These are phyloP conservation scores for Globisporangium paroecandrum DNA, from an alignment of 352 stramenopile species.

Conservation along the genomic window DNA sequence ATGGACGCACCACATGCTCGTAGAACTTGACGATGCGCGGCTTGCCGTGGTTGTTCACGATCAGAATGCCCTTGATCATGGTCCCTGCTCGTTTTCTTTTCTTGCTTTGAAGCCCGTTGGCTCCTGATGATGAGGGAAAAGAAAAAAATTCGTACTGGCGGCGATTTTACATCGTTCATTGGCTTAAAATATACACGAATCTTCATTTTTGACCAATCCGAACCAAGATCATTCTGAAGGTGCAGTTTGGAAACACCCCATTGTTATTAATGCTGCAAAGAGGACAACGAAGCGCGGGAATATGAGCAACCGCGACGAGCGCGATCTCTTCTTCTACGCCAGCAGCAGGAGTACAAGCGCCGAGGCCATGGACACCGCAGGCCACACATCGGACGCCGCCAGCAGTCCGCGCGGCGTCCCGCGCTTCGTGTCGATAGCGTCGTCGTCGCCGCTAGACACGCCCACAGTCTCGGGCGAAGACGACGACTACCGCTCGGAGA, in stretches of 20 bases:
- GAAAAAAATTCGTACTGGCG: slow-evolving; percentile 1
- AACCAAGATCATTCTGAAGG: not conserved
- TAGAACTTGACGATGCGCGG: slow-evolving; percentile 99
- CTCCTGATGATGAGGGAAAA: not conserved
- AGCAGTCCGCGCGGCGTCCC: not conserved
- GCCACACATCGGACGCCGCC: not conserved
- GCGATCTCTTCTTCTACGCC: not conserved
- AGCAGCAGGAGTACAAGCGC: not conserved
- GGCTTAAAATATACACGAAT: not conserved
- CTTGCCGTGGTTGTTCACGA: slow-evolving; percentile 99
- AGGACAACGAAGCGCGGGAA: not conserved
- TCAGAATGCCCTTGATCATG: slow-evolving; percentile 99
- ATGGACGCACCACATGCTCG: slow-evolving; percentile 91
- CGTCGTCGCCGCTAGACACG: slow-evolving; percentile 51
- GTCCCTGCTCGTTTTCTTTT: not conserved
- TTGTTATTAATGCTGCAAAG: not conserved
- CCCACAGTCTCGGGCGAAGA: slow-evolving; percentile 59
- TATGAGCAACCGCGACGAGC: slow-evolving; percentile 3
- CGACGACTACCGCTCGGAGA: slow-evolving; percentile 78
- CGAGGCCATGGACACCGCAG: not conserved
- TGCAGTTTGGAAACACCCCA: not conserved
- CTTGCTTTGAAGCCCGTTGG: not conserved
- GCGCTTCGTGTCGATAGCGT: slow-evolving; percentile 1
- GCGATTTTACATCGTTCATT: not conserved
- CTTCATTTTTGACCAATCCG: not conserved